Conservation (phyloP, 495 filamentous ascomycete genomes). For the Tuber microsphaerosporum region DNA sequence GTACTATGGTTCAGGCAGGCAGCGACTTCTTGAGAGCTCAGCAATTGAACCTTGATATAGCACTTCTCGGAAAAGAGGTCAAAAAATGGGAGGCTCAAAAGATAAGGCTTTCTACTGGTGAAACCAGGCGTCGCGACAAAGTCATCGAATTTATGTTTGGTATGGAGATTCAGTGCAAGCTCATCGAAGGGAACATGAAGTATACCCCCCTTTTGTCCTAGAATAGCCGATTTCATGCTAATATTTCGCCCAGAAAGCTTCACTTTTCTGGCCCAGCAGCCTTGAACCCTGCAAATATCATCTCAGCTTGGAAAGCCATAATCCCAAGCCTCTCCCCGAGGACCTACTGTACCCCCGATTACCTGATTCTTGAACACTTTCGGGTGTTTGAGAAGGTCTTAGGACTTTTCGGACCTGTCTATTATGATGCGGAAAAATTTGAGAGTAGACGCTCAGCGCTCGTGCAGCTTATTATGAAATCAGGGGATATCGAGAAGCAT, state of each 20-base stretch:
- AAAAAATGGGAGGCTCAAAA: conserved; percentile 26
- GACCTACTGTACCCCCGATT: conserved; percentile 26
- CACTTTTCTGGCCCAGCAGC: conserved; percentile 26
- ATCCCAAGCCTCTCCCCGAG: conserved; percentile 25
- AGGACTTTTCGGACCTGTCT: conserved; percentile 25
- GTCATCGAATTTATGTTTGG: conserved; percentile 38
- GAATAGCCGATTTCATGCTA: not conserved
- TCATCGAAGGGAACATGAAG: conserved; percentile 31
- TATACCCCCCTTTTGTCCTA: not conserved
- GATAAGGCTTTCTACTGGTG: conserved; percentile 21
- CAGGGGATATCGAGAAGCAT: conserved; percentile 10
- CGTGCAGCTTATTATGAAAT: conserved; percentile 21
- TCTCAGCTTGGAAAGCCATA: conserved; percentile 25
- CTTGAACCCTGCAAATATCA: conserved; percentile 22
- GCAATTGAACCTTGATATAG: conserved; percentile 13
- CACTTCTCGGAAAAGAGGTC: conserved; percentile 22
- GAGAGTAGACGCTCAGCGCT: conserved; percentile 22
- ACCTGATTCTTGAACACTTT: conserved; percentile 26
- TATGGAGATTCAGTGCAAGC: conserved; percentile 27
- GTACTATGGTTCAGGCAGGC: conserved; percentile 28
- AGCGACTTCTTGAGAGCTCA: conserved; percentile 28
- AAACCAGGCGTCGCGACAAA: conserved; percentile 17
- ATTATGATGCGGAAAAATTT: conserved; percentile 23
- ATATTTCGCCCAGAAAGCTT: conserved; percentile 8
- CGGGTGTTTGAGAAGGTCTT: conserved; percentile 26